Percentiles rank a stretch among this genome's conserved stretches.
These are phyloP conservation scores for Mycena olivaceomarginata DNA, from an alignment of 768 basidiomycete genomes.

Conservation along the genomic window DNA sequence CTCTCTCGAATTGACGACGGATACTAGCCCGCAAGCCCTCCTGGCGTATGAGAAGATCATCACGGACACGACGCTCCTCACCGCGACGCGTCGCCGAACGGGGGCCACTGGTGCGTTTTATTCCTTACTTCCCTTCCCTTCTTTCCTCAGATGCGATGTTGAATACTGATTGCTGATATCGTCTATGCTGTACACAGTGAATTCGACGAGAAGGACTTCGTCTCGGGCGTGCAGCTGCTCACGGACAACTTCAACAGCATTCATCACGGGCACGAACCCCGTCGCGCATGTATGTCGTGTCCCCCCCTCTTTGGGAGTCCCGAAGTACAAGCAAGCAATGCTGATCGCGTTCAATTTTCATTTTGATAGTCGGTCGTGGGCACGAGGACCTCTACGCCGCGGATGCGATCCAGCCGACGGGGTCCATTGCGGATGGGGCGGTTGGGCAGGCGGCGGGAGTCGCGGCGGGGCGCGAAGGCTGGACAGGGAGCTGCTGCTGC, in stretches of 20 bases:
- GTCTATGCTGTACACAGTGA: slow-evolving; percentile 37
- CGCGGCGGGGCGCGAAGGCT: too few relatives aligned
- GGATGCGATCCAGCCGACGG: neutral
- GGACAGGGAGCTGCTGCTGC: too few relatives aligned
- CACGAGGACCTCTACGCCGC: slow-evolving; percentile 46
- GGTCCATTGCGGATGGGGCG: neutral
- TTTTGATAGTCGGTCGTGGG: slow-evolving; percentile 46
- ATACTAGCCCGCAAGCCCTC: slow-evolving; percentile 47
- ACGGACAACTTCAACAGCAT: slow-evolving; percentile 49
- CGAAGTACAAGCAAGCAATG: neutral
- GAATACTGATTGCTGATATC: neutral
- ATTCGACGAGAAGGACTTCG: slow-evolving; percentile 52
- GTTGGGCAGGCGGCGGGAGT: neutral
- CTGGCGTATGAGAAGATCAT: slow-evolving; percentile 49
- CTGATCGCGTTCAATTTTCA: neutral
- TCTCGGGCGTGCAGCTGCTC: slow-evolving; percentile 52
- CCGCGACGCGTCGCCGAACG: slow-evolving; percentile 51
- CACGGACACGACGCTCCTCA: slow-evolving; percentile 44
- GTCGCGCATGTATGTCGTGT: slow-evolving; percentile 47
- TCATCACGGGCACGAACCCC: slow-evolving; percentile 46
- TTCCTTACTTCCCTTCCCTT: neutral
- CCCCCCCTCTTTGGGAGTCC: neutral
- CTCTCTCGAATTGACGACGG: neutral
- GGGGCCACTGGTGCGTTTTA: slow-evolving; percentile 49
- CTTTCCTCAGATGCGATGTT: too few relatives aligned